phyloP scores from a whole-genome alignment of 73 alveolate genomes.

The Halteria grandinella region DNA sequence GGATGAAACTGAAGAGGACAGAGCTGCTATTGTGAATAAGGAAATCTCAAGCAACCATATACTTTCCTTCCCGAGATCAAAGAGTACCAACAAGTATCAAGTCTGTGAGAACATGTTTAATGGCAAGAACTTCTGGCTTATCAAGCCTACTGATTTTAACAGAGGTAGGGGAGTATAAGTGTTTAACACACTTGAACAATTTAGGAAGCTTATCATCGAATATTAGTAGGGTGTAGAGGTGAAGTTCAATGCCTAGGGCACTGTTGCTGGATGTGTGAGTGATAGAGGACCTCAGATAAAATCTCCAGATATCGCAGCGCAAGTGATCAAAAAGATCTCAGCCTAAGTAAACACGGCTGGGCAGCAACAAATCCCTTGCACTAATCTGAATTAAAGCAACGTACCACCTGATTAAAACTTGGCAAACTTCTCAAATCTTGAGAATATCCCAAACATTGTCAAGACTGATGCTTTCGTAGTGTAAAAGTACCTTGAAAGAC shows the following conservation, averaged over 20 bases:
- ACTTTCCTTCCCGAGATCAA: background rate
- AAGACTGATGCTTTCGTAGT: slow-evolving; percentile 41
- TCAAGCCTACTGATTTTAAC: slow-evolving; percentile 81
- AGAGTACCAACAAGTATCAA: background rate
- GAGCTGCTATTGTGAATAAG: background rate
- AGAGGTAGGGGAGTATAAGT: slow-evolving; percentile 87
- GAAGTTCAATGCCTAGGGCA: background rate
- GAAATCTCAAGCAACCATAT: background rate
- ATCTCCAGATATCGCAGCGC: background rate
- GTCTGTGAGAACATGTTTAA: slow-evolving; percentile 12
- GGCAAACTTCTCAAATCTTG: slow-evolving; percentile 19
- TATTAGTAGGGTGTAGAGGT: slow-evolving; percentile 7
- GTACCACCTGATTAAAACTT: background rate
- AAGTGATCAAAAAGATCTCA: background rate
- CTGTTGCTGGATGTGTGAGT: background rate
- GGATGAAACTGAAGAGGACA: background rate
- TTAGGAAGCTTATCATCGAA: slow-evolving; percentile 25
- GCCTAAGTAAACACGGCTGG: background rate
- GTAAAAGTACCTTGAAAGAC: slow-evolving; percentile 89
- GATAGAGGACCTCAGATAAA: background rate
- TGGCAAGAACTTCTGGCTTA: slow-evolving; percentile 77
- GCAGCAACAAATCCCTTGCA: background rate
- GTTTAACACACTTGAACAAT: slow-evolving; percentile 58
- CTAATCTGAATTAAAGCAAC: background rate
- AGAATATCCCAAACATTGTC: slow-evolving; percentile 32